Percentiles rank a stretch among this genome's conserved stretches.
Conservation (phyloP, 140 eudicot species). For the Cichorium intybus region DNA sequence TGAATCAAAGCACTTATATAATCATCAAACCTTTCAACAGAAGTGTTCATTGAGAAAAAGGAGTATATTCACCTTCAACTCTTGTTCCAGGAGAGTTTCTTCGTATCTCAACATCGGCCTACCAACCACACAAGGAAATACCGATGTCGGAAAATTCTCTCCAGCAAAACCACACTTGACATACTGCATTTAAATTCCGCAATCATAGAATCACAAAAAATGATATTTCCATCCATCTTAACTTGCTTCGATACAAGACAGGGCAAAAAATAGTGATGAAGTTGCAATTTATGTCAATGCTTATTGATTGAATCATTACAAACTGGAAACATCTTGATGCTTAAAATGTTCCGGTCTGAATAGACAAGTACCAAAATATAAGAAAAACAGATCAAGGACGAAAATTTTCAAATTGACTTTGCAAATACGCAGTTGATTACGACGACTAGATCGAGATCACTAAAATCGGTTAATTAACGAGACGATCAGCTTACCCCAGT, state of each 20-base stretch:
- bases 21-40: not conserved
- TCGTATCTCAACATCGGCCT: conserved; percentile 95
- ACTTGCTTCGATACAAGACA: not conserved
- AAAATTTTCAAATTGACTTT: conserved; percentile 5
- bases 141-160: conserved; percentile 97
- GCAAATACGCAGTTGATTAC: not conserved
- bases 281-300: not conserved
- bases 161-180: conserved; percentile 99
- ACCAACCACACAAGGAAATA: conserved; percentile 93
- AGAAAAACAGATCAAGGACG: conserved; percentile 9
- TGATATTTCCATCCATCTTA: not conserved
- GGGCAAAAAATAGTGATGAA: not conserved
- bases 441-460: conserved; percentile 2
- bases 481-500: conserved; percentile 65
- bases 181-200: conserved; percentile 62
- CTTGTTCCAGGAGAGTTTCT: conserved; percentile 96
- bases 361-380: not conserved
- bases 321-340: not conserved
- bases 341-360: conserved; percentile 5
- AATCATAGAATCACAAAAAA: conserved; percentile 12
- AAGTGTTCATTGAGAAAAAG: conserved; percentile 6
- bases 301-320: not conserved
- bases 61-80: conserved; percentile 54
- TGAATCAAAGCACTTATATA: not conserved
- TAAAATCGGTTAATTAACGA: conserved; percentile 11